phyloP scores from a whole-genome alignment of 1,284 basidiomycete species.

The Ganoderma boninense region DNA sequence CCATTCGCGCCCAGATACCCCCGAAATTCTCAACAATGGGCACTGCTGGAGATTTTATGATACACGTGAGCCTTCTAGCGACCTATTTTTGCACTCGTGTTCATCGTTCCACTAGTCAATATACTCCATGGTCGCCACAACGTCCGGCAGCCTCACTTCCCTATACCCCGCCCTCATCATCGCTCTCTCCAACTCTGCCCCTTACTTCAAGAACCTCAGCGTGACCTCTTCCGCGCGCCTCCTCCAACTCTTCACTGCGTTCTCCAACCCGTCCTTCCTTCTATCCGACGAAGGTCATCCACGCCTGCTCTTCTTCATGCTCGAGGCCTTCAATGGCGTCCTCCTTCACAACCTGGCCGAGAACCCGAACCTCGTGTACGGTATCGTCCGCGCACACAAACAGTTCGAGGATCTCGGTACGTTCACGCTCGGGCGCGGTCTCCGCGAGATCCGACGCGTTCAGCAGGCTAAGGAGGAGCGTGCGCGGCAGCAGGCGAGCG shows the following conservation, averaged over 20 bases:
- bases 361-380: constrained; percentile 91
- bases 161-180: constrained; percentile 95
- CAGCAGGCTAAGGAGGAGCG: constrained; percentile 79
- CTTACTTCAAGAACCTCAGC: constrained; percentile 84
- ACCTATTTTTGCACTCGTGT: constrained; percentile 18
- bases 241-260: constrained; percentile 88
- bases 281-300: constrained; percentile 95
- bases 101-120: constrained; percentile 65
- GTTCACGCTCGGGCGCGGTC: constrained; percentile 84
- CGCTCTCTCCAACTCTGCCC: constrained; percentile 87
- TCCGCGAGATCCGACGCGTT: constrained; percentile 84
- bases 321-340: constrained; percentile 91
- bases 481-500: constrained; percentile 46
- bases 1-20: constrained; percentile 71
- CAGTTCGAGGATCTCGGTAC: constrained; percentile 89
- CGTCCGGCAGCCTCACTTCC: constrained; percentile 81
- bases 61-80: constrained; percentile 67
- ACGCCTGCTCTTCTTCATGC: constrained; percentile 89
- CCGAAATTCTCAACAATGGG: constrained; percentile 80
- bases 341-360: constrained; percentile 75
- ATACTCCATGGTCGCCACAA: constrained; percentile 89
- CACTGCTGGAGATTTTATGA: constrained; percentile 86
- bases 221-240: constrained; percentile 86
- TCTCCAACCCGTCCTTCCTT: constrained; percentile 89
- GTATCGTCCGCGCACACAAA: constrained; percentile 83